phyloP scores from a whole-genome alignment of 1,284 basidiomycete genomes.

The Spongispora temasekensis region DNA sequence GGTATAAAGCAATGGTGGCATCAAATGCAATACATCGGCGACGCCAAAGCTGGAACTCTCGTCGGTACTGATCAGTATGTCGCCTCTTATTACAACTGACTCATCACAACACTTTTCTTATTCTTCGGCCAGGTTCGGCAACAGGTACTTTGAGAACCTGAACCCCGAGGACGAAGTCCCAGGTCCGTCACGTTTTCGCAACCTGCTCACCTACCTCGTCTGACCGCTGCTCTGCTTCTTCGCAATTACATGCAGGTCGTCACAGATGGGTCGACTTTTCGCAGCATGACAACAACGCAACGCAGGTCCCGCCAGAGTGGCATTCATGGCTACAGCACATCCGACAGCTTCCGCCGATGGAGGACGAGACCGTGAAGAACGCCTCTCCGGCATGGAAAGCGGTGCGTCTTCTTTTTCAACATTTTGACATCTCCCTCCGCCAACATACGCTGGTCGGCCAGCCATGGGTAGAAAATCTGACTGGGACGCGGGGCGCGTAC shows the following conservation, averaged over 20 bases:
- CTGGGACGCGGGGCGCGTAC: constrained; percentile 88
- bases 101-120: too few relatives aligned
- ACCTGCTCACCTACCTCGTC: background rate
- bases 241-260: too few relatives aligned
- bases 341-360: constrained; percentile 74
- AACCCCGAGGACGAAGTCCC: constrained; percentile 85
- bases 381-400: constrained; percentile 79
- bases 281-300: constrained; percentile 87
- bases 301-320: constrained; percentile 93
- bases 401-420: constrained; percentile 49
- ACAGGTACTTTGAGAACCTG: constrained; percentile 89
- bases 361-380: constrained; percentile 72
- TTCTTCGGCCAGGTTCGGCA: constrained; percentile 68
- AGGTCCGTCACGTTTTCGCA: constrained; percentile 48
- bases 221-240: too few relatives aligned
- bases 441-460: constrained; percentile 30
- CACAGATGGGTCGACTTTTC: constrained; percentile 93
- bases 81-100: background rate
- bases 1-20: constrained; percentile 85
- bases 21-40: constrained; percentile 87
- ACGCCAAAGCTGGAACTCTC: constrained; percentile 81
- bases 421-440: background rate
- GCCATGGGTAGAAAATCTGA: constrained; percentile 86
- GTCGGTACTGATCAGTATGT: constrained; percentile 84
- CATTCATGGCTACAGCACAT: constrained; percentile 94